A percentile compares a stretch with the other conserved stretches of the same genome.
Evolutionary conservation across 768 basidiomycete genomes (phyloP).

Genomic region (Kwoniella sp.): DNA sequence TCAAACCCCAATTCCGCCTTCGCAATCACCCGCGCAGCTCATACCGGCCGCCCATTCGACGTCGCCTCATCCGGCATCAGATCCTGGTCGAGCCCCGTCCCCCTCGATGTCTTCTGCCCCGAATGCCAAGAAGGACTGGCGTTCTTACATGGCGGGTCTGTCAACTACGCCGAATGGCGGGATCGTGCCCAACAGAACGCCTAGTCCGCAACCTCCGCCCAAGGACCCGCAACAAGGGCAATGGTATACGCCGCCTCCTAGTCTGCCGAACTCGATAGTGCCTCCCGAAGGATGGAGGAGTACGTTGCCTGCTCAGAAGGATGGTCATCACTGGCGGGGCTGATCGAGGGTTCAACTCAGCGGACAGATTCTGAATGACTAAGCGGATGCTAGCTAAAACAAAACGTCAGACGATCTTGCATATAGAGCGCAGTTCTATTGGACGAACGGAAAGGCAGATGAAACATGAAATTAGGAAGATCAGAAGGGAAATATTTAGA

Average conservation of each 20-base stretch:
- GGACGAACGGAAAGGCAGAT: too few species aligned
- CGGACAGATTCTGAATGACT: too few species aligned
- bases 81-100: constrained; percentile 19
- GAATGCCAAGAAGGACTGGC: constrained; percentile 35
- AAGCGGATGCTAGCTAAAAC: too few species aligned
- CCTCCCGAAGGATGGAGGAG: constrained; percentile 49
- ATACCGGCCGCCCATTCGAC: constrained; percentile 4
- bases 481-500: constrained; percentile 1
- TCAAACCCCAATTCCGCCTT: constrained; percentile 6
- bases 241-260: constrained; percentile 50
- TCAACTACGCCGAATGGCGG: constrained; percentile 13
- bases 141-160: constrained; percentile 41
- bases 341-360: constrained; percentile 5
- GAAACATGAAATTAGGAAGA: not conserved
- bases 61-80: constrained; percentile 2
- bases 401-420: too few species aligned
- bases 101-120: constrained; percentile 6
- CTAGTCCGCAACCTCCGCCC: constrained; percentile 35
- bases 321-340: constrained; percentile 42
- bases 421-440: not conserved
- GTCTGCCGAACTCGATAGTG: constrained; percentile 38
- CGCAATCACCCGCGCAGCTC: constrained; percentile 7
- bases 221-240: constrained; percentile 24
- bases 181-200: constrained; percentile 22
- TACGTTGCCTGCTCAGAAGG: constrained; percentile 33